Conservation (phyloP, 805 yeast species). For the Wickerhamomyces silvicola region DNA sequence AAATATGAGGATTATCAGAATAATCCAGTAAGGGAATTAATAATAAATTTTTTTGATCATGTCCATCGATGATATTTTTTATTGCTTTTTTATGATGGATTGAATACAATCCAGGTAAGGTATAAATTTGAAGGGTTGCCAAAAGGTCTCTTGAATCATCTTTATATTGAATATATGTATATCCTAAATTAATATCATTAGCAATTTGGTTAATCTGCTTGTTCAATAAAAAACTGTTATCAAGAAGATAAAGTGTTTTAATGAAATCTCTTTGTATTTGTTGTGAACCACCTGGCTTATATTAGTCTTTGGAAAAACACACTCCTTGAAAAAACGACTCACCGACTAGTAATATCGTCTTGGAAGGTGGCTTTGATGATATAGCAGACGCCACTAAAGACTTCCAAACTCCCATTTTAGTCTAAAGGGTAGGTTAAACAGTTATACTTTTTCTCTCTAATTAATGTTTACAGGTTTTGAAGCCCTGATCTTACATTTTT, state of each 20-base stretch:
- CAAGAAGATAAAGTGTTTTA: constrained; percentile 5
- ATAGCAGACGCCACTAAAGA: constrained; percentile 7
- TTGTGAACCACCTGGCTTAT: constrained; percentile 10
- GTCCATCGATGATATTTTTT: background rate
- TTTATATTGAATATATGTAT: constrained; percentile 14
- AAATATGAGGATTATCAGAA: constrained; percentile 6
- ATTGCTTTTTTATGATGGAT: background rate
- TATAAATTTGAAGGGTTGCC: constrained; percentile 14
- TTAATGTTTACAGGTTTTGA: no score
- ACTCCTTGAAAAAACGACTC: background rate
- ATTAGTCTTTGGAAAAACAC: background rate
- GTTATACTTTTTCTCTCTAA: no score
- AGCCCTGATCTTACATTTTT: no score
- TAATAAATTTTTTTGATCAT: constrained; percentile 3
- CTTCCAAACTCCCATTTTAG: constrained; percentile 15
- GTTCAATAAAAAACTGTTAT: constrained; percentile 3
- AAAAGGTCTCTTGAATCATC: constrained; percentile 11
- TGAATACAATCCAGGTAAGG: constrained; percentile 6
- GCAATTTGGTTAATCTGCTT: constrained; percentile 6
- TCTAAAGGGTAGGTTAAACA: no score
- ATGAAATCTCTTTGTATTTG: constrained; percentile 11
- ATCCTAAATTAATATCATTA: constrained; percentile 12
- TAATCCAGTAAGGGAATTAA: constrained; percentile 15
- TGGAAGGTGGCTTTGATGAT: background rate
- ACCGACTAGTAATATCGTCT: constrained; percentile 7